phyloP scores from a whole-genome alignment of 78 protist genomes.

The Dictyostelium capitatum region DNA sequence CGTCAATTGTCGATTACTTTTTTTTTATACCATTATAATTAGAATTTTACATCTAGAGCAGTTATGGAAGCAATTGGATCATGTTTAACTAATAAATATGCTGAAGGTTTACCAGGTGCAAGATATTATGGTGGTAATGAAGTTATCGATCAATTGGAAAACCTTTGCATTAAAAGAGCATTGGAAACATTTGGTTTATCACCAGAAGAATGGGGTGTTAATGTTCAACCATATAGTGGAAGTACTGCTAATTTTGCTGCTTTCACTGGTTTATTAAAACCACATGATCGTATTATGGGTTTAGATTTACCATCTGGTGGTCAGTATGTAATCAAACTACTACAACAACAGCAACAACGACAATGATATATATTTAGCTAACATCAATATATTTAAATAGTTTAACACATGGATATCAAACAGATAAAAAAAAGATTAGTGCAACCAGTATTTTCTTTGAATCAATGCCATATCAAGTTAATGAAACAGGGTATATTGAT shows the following conservation, averaged over 20 bases:
- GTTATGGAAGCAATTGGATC: constrained; percentile 99
- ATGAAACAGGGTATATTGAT: constrained; percentile 97
- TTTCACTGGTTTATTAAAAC: constrained; percentile 95
- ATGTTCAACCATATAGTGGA: constrained; percentile 98
- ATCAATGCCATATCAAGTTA: constrained; percentile 98
- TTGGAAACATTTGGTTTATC: constrained; percentile 94
- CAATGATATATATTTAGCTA: too few species aligned
- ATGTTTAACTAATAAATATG: constrained; percentile 99
- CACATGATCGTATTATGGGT: constrained; percentile 99
- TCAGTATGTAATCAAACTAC: constrained; percentile 83
- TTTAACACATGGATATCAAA: constrained; percentile 98
- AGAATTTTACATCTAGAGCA: constrained; percentile 99
- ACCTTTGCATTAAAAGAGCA: constrained; percentile 96
- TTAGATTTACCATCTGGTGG: constrained; percentile 99
- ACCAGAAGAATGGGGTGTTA: constrained; percentile 99
- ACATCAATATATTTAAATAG: too few species aligned
- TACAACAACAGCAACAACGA: neutral
- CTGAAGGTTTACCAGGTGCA: constrained; percentile 99
- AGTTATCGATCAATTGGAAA: constrained; percentile 95
- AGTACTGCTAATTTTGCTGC: constrained; percentile 98
- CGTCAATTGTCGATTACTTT: neutral
- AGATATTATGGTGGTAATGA: constrained; percentile 99
- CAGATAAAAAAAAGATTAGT: constrained; percentile 95
- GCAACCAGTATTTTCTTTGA: constrained; percentile 98
- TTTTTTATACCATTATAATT: neutral